Evolutionary conservation across 2,329 filamentous ascomycete genomes (phyloP), one percentile per base, ranked within the genome.

Genomic region (Ophiostoma ips): DNA sequence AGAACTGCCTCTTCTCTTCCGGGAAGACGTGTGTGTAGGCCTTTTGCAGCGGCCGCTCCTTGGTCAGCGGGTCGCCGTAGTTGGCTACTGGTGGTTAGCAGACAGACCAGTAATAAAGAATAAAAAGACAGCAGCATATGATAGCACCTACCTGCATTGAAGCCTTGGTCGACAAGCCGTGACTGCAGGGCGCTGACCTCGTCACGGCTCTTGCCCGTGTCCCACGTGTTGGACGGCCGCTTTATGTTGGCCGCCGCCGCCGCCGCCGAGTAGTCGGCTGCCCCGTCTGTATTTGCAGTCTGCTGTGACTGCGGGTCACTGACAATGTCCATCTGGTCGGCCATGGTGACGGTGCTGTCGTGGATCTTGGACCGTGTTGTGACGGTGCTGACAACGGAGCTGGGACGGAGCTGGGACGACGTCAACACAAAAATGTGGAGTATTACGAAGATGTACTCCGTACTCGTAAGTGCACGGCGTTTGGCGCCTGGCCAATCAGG

Each of bases 61-160:
- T 64, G 13, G 65, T 55, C 50, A 77, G 61, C 31, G 73, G 73
- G 52, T 77, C 72, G 8, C 66, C 65, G 48, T 70, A 73, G 35
- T 69, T 64, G 49, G 59, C 63, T 64, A 19, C 9, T 7, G 30
- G 3, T 13, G 10, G 12, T 37, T 48, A 58, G 49, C 52, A 53
- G 30, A 19, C 15, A 55, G 8, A 28, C 4, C 24, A 28, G 24
- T 4, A 28, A 8, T 8, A n/a, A n/a, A 28, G 24, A 8, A 28
- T 10, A 34, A 34, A 34, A 6, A 34, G 31, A 10, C 11, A 31
- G 30, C 30, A 31, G 11, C 30, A 31, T 31, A 34, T 34, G 31
- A 34, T 6, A 34, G 31, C 3, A 28, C 46, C 56, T 60, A 75
- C 73, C 62, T 6, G 68, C 65, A 49, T 67, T 70, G 57, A 76